Conservation (phyloP, 1,284 basidiomycete genomes). For the Leccinum angustisporum region DNA sequence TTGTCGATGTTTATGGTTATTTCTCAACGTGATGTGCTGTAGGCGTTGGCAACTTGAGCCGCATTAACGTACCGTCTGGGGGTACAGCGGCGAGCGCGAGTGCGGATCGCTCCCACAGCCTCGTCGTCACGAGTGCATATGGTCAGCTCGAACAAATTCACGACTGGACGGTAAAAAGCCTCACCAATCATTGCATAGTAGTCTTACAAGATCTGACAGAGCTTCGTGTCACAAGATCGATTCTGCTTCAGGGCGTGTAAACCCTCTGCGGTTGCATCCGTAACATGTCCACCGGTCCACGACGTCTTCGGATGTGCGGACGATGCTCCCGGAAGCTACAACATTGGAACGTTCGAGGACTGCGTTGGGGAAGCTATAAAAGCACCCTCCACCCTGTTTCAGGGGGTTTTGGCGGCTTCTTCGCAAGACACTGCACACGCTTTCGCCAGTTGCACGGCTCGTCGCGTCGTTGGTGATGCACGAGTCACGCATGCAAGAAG, state of each 20-base stretch:
- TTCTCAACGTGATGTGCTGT: constrained; percentile 6
- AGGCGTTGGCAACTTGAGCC: constrained; percentile 65
- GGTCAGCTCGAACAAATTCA: constrained; percentile 56
- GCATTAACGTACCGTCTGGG: constrained; percentile 61
- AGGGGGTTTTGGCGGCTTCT: constrained; percentile 61
- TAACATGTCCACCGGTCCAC: constrained; percentile 67
- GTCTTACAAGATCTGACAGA: constrained; percentile 35
- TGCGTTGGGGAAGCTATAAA: constrained; percentile 56
- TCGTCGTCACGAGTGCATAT: constrained; percentile 74
- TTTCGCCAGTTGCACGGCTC: constrained; percentile 51
- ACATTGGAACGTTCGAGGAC: constrained; percentile 54
- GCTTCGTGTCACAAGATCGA: constrained; percentile 55
- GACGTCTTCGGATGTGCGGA: constrained; percentile 58
- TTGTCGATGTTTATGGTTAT: background rate
- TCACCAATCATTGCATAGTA: constrained; percentile 3
- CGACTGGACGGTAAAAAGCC: constrained; percentile 60
- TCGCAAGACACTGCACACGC: constrained; percentile 56
- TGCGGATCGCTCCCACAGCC: constrained; percentile 65
- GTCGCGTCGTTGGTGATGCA: constrained; percentile 45
- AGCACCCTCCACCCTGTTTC: constrained; percentile 62
- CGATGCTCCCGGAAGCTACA: constrained; percentile 71
- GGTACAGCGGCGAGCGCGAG: constrained; percentile 57
- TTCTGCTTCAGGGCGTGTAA: constrained; percentile 80
- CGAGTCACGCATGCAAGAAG: constrained; percentile 33
- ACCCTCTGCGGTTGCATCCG: constrained; percentile 54